Evolutionary conservation across 257 asterid genomes (phyloP), one percentile per base, ranked within the genome.

Genomic region (Paulownia fortunei): DNA sequence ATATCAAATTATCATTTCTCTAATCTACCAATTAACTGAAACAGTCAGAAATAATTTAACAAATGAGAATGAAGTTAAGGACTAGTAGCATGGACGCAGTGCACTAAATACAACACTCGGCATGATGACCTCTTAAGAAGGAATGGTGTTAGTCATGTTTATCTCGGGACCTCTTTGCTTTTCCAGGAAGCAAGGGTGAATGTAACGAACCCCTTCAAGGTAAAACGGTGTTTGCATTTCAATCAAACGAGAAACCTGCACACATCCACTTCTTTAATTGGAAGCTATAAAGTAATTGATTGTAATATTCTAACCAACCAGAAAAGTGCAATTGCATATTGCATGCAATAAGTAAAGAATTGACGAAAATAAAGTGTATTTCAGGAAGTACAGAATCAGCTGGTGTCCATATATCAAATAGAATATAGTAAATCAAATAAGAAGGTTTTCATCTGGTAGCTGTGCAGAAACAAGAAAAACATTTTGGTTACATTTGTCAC

Each of bases 171-270:
- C 80, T 32, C 36, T 76, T 63, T 52, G 66, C 80, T 74, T 82
- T 52, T 72, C 84, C 76, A 88, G 93, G 85, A 85, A 92, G 87
- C 78, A 92, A 21, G 98, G 98, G 85, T 94, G 97, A 81, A 90
- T 79, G 58, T 79, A 30, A 47, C 82, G 82, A 34, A 91, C 90
- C 0, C 92, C 96, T 78, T 94, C 96, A 47, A 89, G 88, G 86
- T 92, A 94, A 47, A 89, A 81, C 27, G 91, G 83, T 0, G 93
- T 82, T 80, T 92, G 98, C 98, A 94, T 94, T 86, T 94, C 98
- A 23, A 94, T 91, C 91, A 94, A 82, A 27, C 97, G 96, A 0
- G 98, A 94, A 65, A 88, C 96, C 98, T 92, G 92, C 87, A 82
- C 65, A 10, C 51, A 77, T 10, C 42, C 51, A 19, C 70, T 52